Percentiles rank a stretch among this genome's conserved stretches.
Conservation (phyloP, 495 filamentous ascomycete genomes). For the Chaetomium tenue region DNA sequence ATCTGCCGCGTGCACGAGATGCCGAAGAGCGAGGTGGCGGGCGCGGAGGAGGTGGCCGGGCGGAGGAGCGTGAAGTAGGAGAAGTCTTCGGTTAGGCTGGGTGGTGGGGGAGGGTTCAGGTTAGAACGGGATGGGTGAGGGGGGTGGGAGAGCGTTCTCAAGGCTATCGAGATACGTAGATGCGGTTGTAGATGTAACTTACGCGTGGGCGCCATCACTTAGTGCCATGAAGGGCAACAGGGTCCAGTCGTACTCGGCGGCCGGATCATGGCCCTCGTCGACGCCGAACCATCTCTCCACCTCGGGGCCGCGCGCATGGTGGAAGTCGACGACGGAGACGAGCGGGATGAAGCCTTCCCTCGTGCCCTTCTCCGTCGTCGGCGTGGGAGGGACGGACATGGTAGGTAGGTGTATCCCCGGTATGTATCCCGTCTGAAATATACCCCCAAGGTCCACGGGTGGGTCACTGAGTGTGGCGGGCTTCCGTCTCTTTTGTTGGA, state of each 20-base stretch:
- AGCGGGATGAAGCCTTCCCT: slow-evolving; percentile 54
- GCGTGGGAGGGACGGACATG: slow-evolving; percentile 33
- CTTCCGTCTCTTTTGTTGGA: not conserved
- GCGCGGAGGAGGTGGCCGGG: slow-evolving; percentile 53
- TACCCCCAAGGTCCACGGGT: no score
- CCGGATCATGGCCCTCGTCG: slow-evolving; percentile 74
- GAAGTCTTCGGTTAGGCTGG: slow-evolving; percentile 85
- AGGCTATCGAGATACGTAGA: no score
- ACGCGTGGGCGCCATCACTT: slow-evolving; percentile 93
- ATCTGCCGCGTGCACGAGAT: slow-evolving; percentile 94
- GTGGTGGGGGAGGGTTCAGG: not conserved
- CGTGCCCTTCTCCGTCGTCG: slow-evolving; percentile 20
- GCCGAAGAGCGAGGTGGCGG: slow-evolving; percentile 88
- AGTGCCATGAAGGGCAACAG: slow-evolving; percentile 97
- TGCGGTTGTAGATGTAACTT: slow-evolving; percentile 38
- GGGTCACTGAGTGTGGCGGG: not conserved
- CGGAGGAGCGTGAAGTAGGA: slow-evolving; percentile 94
- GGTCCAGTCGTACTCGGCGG: slow-evolving; percentile 84
- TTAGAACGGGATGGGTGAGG: no score
- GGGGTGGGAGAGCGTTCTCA: no score
- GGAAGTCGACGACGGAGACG: slow-evolving; percentile 92
- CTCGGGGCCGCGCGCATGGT: slow-evolving; percentile 95
- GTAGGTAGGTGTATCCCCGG: not conserved
- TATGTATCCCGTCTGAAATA: not conserved
- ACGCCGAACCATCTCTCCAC: slow-evolving; percentile 87